Percentiles rank a stretch among this genome's conserved stretches.
Evolutionary conservation across 1,284 basidiomycete species (phyloP).

Genomic region (Ustilago hordei): DNA sequence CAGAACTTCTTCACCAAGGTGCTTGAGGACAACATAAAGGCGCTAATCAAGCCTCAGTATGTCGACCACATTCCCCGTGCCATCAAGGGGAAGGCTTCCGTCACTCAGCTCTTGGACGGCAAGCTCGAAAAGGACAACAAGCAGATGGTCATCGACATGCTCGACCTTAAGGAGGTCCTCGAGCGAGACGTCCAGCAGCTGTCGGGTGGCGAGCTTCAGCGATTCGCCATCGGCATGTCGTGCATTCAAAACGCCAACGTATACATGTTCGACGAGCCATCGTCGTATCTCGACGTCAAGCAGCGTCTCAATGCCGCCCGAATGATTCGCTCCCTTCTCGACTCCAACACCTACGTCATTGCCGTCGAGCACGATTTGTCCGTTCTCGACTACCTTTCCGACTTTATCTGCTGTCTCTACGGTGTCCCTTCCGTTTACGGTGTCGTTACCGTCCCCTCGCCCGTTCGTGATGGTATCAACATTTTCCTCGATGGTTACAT

Average conservation of each 20-base stretch:
- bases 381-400: constrained; percentile 69
- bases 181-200: constrained; percentile 66
- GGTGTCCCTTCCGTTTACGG: constrained; percentile 69
- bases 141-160: constrained; percentile 59
- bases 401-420: constrained; percentile 70
- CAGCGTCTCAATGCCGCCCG: constrained; percentile 69
- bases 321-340: constrained; percentile 66
- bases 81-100: constrained; percentile 64
- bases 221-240: constrained; percentile 69
- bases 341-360: constrained; percentile 68
- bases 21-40: constrained; percentile 70
- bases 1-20: constrained; percentile 70
- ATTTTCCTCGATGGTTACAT: constrained; percentile 70
- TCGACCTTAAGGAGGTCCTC: constrained; percentile 66
- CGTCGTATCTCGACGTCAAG: constrained; percentile 69
- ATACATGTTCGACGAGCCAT: constrained; percentile 70
- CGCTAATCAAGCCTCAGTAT: constrained; percentile 69
- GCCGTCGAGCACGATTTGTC: constrained; percentile 69
- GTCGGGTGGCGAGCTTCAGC: constrained; percentile 69
- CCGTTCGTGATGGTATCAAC: constrained; percentile 69
- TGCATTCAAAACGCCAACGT: constrained; percentile 69
- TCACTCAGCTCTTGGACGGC: constrained; percentile 64
- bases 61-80: constrained; percentile 69
- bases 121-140: constrained; percentile 68
- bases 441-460: constrained; percentile 68